Conservation (phyloP, 2,329 filamentous ascomycete species). For the Gyromitra esculenta region DNA sequence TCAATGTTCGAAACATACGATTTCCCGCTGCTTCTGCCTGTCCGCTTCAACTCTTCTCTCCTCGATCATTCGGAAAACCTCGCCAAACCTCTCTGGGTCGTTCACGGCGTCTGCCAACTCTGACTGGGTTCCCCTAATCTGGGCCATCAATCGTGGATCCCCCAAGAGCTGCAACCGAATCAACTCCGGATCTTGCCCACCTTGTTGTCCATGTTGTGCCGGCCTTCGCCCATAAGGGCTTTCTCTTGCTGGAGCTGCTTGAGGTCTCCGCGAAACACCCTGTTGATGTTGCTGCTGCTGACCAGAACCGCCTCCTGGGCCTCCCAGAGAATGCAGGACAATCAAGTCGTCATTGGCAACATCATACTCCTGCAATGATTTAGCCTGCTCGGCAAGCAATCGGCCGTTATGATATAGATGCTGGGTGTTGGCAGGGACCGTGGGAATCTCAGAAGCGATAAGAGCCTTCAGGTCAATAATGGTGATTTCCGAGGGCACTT, state of each 20-base stretch:
- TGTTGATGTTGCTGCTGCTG: slow-evolving; percentile 61
- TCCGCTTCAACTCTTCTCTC: slow-evolving; percentile 77
- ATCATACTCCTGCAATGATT: slow-evolving; percentile 82
- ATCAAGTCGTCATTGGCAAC: slow-evolving; percentile 93
- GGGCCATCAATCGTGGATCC: slow-evolving; percentile 75
- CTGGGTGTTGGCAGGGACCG: slow-evolving; percentile 76
- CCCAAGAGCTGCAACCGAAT: slow-evolving; percentile 84
- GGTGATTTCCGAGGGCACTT: slow-evolving; percentile 83
- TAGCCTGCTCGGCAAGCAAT: slow-evolving; percentile 77
- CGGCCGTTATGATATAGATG: slow-evolving; percentile 91
- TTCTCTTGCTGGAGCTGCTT: slow-evolving; percentile 31
- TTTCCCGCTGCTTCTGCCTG: slow-evolving; percentile 80
- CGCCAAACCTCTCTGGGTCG: slow-evolving; percentile 78
- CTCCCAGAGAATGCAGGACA: slow-evolving; percentile 76
- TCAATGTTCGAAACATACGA: slow-evolving; percentile 61
- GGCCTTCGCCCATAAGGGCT: slow-evolving; percentile 57
- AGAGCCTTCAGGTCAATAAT: slow-evolving; percentile 86
- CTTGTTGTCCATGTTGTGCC: slow-evolving; percentile 56
- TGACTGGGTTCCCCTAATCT: slow-evolving; percentile 77
- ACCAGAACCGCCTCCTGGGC: slow-evolving; percentile 60
- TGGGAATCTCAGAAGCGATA: slow-evolving; percentile 79
- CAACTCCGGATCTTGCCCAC: slow-evolving; percentile 76
- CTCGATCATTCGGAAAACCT: slow-evolving; percentile 74
- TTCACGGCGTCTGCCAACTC: slow-evolving; percentile 80
- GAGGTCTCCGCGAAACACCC: slow-evolving; percentile 51